Base-by-base conservation (phyloP, 495 filamentous ascomycete genomes). In the Annulohypoxylon nitens region DNA sequence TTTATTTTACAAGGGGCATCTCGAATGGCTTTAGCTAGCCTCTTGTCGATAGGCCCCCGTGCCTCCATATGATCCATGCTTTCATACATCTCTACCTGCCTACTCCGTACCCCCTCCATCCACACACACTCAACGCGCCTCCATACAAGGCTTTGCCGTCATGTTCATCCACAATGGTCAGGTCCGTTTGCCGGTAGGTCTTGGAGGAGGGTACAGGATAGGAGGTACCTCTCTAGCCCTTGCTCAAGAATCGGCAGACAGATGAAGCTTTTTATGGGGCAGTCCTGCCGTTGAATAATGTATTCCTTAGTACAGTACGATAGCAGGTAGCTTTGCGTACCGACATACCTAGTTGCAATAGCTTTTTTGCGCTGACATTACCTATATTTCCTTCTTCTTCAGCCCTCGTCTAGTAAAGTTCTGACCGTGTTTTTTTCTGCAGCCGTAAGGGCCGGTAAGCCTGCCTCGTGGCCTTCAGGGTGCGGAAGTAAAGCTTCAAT, bases 41-140 rank as follows among this genome's bases (percentile, higher is more conserved):
- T 75, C 76, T 76, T 77, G 66, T 74, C 67, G 65, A 76, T 79
- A 76, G 66, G 71, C 75, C 63, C 67, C 73, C 77, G 75, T 78
- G 75, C 73, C 78, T 78, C 75, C 76, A 76, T 78, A 69, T 70
- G 72, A 78, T 78, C 78, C 77, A 79, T 78, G 77, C 69, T 70
- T 61, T 70, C 37, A 54, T 71, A 71, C 75, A 45, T 73, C 74
- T 73, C 67, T 76, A 79, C 77, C 77, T 79, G 75, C 78, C 76
- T 79, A 78, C 78, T 76, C 76, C 65, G 76, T 70, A 60, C 57
- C 57, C 73, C 76, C 69, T 69, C 71, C 71, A 75, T 78, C 73
- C 68, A 55, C 53, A 54, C 64, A 62, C 70, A 64, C 69, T 61
- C 63, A 50, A 50, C 60, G 59, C 64, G 62, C 72, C 62, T 67